These are phyloP conservation scores for Tritrichomonas foetus DNA, from an alignment of 208 protist genomes.

Conservation along the genomic window DNA sequence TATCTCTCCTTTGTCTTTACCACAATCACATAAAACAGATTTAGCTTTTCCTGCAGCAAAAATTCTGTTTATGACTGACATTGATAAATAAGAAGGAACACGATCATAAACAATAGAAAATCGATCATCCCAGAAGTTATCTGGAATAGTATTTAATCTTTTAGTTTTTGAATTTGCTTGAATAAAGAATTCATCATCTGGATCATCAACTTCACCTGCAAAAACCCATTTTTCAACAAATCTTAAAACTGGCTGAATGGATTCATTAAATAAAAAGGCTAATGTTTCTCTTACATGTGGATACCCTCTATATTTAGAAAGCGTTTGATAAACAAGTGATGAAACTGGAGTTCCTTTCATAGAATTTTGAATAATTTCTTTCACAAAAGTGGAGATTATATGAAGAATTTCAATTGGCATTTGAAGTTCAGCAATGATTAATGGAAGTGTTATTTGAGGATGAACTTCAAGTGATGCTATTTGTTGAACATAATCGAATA, in stretches of 20 bases:
- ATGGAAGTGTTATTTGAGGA: not conserved
- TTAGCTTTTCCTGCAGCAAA: not conserved
- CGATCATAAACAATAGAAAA: not conserved
- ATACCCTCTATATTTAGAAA: not conserved
- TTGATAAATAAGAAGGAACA: not conserved
- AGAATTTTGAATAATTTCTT: not conserved
- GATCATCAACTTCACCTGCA: slow-evolving; percentile 22
- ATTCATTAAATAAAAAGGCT: not conserved
- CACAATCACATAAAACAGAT: not conserved
- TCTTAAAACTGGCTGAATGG: not conserved
- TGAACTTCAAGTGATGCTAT: not conserved
- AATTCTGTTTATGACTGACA: not conserved
- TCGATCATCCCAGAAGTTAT: slow-evolving; percentile 9
- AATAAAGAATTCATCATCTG: slow-evolving; percentile 31
- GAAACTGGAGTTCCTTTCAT: not conserved
- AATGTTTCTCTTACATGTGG: not conserved
- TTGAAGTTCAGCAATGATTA: not conserved
- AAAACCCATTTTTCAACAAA: slow-evolving; percentile 39
- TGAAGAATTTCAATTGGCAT: not conserved
- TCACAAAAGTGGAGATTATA: not conserved
- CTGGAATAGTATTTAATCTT: not conserved
- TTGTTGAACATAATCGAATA: not conserved
- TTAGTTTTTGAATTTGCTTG: not conserved
- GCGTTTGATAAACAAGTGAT: not conserved
- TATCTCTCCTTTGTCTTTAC: not conserved